phyloP scores from a whole-genome alignment of 805 yeast species.

The Sugiyamaella smithiae region DNA sequence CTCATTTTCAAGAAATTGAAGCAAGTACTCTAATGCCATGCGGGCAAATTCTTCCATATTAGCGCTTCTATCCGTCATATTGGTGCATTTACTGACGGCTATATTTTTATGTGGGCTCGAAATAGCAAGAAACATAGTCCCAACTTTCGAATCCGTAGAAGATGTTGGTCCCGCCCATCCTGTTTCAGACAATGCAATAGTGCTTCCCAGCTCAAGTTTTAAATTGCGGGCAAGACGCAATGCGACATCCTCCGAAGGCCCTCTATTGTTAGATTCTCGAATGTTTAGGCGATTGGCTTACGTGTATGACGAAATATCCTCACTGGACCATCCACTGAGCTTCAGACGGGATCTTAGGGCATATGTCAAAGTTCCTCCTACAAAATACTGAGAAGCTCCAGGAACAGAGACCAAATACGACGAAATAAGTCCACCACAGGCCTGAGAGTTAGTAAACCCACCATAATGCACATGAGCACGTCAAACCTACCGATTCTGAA shows the following conservation, averaged over 20 bases:
- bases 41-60: constrained; percentile 79
- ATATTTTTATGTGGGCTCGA: constrained; percentile 54
- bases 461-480: neutral
- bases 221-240: constrained; percentile 73
- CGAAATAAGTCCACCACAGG: constrained; percentile 84
- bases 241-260: constrained; percentile 77
- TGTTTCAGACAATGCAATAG: constrained; percentile 78
- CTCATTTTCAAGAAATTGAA: constrained; percentile 49
- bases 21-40: constrained; percentile 58
- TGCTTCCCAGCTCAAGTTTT: constrained; percentile 75
- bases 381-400: constrained; percentile 79
- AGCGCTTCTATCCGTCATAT: constrained; percentile 48
- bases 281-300: constrained; percentile 16
- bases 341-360: constrained; percentile 71
- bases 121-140: constrained; percentile 69
- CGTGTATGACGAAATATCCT: constrained; percentile 67
- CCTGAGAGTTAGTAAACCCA: constrained; percentile 35
- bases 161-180: constrained; percentile 62
- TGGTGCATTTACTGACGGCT: constrained; percentile 43
- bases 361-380: constrained; percentile 80
- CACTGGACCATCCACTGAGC: constrained; percentile 73
- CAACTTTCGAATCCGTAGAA: constrained; percentile 40
- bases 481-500: constrained; percentile 55
- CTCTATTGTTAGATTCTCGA: too few species aligned
- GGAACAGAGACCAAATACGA: constrained; percentile 79